These are phyloP conservation scores for Candolleomyces efflorescens DNA, from an alignment of 768 basidiomycete genomes.

Conservation along the genomic window DNA sequence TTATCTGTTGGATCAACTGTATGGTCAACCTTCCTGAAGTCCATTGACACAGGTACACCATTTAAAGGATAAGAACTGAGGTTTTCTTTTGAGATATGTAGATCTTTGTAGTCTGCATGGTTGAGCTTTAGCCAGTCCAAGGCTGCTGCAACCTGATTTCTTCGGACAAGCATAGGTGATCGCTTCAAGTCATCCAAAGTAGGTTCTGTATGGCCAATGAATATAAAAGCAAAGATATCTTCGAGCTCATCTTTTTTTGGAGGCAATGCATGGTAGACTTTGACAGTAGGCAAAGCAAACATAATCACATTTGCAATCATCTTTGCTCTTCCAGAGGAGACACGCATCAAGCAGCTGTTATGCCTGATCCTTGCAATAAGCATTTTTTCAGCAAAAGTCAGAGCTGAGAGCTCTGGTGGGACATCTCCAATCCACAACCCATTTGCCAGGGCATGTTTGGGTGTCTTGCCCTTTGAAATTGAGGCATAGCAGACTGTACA, in stretches of 20 bases:
- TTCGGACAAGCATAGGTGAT: background rate
- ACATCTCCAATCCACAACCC: background rate
- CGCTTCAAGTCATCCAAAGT: background rate
- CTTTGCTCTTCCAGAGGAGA: background rate
- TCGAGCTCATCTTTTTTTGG: background rate
- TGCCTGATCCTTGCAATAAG: background rate
- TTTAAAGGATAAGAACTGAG: background rate
- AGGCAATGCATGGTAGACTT: background rate
- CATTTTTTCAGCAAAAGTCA: background rate
- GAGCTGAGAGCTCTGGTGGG: background rate
- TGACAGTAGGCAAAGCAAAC: background rate
- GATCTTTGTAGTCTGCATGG: background rate
- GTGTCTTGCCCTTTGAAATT: background rate
- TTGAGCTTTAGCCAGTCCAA: background rate
- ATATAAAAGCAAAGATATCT: background rate
- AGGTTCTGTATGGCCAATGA: background rate
- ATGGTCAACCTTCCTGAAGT: background rate
- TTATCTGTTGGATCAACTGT: background rate
- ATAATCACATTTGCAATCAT: background rate
- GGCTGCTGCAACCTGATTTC: background rate
- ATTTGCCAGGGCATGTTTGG: background rate
- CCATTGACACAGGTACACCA: background rate
- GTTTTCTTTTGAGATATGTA: background rate
- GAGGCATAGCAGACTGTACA: background rate
- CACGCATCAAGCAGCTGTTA: background rate